A percentile compares a stretch with the other conserved stretches of the same genome.
Conservation (phyloP, 129 eudicot species). For the sunflower (Helianthus annuus) region HanXRQr2.0-SUNRISE NC_035441.2:114037099-114037598, state of each 20-base stretch:
- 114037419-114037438: slow-evolving; percentile 89
- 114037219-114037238: no score
- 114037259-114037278: no score
- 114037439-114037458: slow-evolving; percentile 84
- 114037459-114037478: slow-evolving; percentile 59
- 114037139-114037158: no score
- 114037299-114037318: background rate
- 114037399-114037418: slow-evolving; percentile 81
- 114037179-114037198: no score
- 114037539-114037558: background rate
- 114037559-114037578: no score
- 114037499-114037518: slow-evolving; percentile 55
- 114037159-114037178: no score
- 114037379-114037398: slow-evolving; percentile 86
- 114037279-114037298: background rate
- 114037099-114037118: no score
- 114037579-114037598: no score
- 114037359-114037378: background rate
- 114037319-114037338: background rate
- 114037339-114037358: background rate
- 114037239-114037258: no score
- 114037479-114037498: slow-evolving; percentile 59
- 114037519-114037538: slow-evolving; percentile 38
- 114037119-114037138: no score
- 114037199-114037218: no score